Base-by-base conservation (phyloP, 2,329 filamentous ascomycete species). In the Verticillium longisporum region DNA sequence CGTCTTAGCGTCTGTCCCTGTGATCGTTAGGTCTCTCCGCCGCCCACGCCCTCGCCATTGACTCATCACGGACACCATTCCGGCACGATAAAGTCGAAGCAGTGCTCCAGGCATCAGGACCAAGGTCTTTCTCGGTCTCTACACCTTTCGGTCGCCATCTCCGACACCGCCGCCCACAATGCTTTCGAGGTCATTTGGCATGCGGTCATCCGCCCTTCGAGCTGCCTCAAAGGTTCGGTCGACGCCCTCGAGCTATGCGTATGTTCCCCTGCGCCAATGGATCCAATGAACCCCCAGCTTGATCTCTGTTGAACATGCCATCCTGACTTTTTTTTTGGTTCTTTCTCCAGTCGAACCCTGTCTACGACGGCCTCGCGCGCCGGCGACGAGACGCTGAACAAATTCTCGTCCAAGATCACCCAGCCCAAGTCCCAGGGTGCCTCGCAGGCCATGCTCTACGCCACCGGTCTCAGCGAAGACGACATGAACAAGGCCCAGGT, bases 361-460 rank as follows among this genome's bases (percentile, higher is more conserved):
- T 83, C 80, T 50, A 75, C 78, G 55, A 83, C 84, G 18, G 68
- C 80, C 34, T 72, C 79, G 67, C 75, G 78, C 64, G 78, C 72
- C 66, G 70, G 74, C 61, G 69, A 75, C 67, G 78, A 86, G 62
- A 75, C 81, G 68, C 85, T 97, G 74, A 99, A 99, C 83, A 91
- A 86, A 75, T 82, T 94, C 73, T 97, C 93, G 63, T 80, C 86
- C 64, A 76, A 81, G 73, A 94, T 99, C 79, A 99, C 95, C 32
- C 93, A 98, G 78, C 94, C 93, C 73, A 98, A 97, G 80, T 95
- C 94, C 37, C 95, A 99, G 80, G 95, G 95, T 68, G 95, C 96
- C 60, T 98, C 95, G 53, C 95, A 99, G 80, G 95, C 96, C 66
- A 99, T 99, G 96, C 83, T 99, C 61, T 99, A 97, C 81, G 95